These are phyloP conservation scores for Mortierella sp. DNA, from an alignment of 371 early-diverging fungal species.

Conservation along the genomic window DNA sequence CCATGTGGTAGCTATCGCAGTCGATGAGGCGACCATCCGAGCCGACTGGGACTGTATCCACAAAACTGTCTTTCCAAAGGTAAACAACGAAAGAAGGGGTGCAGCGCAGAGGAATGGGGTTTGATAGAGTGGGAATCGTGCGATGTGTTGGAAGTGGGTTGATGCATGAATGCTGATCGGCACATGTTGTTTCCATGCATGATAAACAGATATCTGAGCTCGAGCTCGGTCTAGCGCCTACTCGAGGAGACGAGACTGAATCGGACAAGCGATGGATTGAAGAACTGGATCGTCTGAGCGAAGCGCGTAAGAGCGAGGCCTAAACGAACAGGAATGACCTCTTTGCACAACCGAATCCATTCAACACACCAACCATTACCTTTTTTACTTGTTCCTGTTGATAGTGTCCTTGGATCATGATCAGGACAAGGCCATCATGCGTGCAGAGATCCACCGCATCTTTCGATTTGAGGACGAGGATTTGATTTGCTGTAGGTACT, in stretches of 20 bases:
- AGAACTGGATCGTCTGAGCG: conserved; percentile 51
- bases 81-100: not conserved
- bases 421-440: conserved; percentile 51
- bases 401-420: conserved; percentile 52
- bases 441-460: conserved; percentile 38
- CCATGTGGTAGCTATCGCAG: conserved; percentile 43
- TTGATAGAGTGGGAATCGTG: not conserved
- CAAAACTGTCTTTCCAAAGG: conserved; percentile 54
- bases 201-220: conserved; percentile 31
- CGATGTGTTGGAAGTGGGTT: not conserved
- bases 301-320: too few species aligned
- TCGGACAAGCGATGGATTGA: conserved; percentile 46
- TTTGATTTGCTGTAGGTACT: conserved; percentile 41
- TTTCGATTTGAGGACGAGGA: conserved; percentile 47
- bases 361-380: not conserved
- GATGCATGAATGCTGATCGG: not conserved
- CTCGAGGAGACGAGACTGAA: conserved; percentile 31
- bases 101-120: not conserved
- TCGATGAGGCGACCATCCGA: conserved; percentile 34
- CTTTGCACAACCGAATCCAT: not conserved
- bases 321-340: too few species aligned
- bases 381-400: not conserved
- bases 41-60: conserved; percentile 54
- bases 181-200: not conserved
- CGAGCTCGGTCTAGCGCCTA: conserved; percentile 27